A percentile compares a stretch with the other conserved stretches of the same genome.
phyloP scores from a whole-genome alignment of 2,329 filamentous ascomycete species.

The Colletotrichum lentis region DNA sequence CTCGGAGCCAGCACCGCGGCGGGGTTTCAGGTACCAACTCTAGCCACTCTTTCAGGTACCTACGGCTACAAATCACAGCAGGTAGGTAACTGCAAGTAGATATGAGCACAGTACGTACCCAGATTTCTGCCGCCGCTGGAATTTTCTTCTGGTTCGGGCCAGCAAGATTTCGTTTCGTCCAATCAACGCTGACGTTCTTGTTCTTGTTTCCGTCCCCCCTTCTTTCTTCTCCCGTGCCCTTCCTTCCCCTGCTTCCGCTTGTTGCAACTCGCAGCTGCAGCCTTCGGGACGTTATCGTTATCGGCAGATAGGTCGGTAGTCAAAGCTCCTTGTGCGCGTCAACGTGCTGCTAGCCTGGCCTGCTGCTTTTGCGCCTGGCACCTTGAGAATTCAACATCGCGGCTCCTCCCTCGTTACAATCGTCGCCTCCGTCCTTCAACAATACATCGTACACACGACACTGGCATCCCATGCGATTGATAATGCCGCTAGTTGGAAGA shows the following conservation, averaged over 20 bases:
- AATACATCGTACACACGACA: constrained; percentile 11
- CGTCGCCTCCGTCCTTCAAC: not conserved
- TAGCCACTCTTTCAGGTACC: constrained; percentile 1
- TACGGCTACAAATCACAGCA: not conserved
- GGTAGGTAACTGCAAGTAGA: no score
- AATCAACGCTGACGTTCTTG: constrained; percentile 23
- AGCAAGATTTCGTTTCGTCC: constrained; percentile 7
- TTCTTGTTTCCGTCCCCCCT: not conserved
- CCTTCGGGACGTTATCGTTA: constrained; percentile 29
- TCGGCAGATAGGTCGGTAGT: not conserved
- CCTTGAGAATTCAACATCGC: constrained; percentile 6
- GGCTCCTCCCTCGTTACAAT: constrained; percentile 1
- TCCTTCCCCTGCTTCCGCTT: not conserved
- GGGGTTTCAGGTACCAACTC: constrained; percentile 17
- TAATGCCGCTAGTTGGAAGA: not conserved
- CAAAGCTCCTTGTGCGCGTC: constrained; percentile 22
- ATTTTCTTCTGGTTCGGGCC: constrained; percentile 20
- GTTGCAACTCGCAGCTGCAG: constrained; percentile 29
- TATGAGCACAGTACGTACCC: no score
- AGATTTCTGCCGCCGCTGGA: constrained; percentile 23
- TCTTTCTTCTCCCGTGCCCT: not conserved
- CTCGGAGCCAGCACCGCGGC: not conserved
- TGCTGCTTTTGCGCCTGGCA: constrained; percentile 1
- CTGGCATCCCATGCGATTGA: not conserved
- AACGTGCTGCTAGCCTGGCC: not conserved